These are phyloP conservation scores for Diaporthe citriasiana DNA, from an alignment of 2,329 filamentous ascomycete species.

Conservation along the genomic window DNA sequence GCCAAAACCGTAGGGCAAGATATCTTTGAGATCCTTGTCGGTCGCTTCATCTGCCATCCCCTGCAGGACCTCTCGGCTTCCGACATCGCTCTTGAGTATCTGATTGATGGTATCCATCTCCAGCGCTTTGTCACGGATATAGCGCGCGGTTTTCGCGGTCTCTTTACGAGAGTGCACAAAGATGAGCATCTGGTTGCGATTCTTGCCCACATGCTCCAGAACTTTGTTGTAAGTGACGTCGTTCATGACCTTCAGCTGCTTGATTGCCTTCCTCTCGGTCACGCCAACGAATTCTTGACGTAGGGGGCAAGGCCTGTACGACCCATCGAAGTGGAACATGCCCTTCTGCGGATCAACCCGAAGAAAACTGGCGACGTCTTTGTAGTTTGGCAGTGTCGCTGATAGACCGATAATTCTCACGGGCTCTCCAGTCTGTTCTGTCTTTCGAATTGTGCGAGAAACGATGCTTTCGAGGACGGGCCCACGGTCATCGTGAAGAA, in stretches of 20 bases:
- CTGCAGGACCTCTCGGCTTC: conserved; percentile 87
- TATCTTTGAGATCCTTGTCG: conserved; percentile 91
- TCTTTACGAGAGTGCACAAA: conserved; percentile 99
- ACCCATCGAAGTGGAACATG: conserved; percentile 96
- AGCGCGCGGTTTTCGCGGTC: conserved; percentile 96
- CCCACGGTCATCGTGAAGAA: conserved; percentile 96
- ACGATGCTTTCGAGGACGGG: conserved; percentile 98
- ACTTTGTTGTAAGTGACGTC: conserved; percentile 99
- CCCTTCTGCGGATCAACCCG: conserved; percentile 88
- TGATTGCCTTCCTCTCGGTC: conserved; percentile 98
- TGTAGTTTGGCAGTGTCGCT: conserved; percentile 95
- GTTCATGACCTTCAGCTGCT: conserved; percentile 99
- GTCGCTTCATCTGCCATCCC: conserved; percentile 87
- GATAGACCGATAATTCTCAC: conserved; percentile 93
- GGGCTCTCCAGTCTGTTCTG: conserved; percentile 93
- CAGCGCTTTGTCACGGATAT: conserved; percentile 96
- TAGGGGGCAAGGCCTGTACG: conserved; percentile 92
- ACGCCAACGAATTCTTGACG: conserved; percentile 98
- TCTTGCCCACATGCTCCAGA: conserved; percentile 92
- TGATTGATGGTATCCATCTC: conserved; percentile 97
- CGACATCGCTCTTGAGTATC: conserved; percentile 92
- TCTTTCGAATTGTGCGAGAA: conserved; percentile 90
- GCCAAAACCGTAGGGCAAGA: conserved; percentile 95
- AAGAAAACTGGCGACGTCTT: conserved; percentile 94
- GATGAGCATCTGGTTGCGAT: conserved; percentile 97